A percentile compares a stretch with the other conserved stretches of the same genome.
Evolutionary conservation across 371 early-diverging fungal species (phyloP).

Genomic region (Syncephalastrum contaminatum): DNA sequence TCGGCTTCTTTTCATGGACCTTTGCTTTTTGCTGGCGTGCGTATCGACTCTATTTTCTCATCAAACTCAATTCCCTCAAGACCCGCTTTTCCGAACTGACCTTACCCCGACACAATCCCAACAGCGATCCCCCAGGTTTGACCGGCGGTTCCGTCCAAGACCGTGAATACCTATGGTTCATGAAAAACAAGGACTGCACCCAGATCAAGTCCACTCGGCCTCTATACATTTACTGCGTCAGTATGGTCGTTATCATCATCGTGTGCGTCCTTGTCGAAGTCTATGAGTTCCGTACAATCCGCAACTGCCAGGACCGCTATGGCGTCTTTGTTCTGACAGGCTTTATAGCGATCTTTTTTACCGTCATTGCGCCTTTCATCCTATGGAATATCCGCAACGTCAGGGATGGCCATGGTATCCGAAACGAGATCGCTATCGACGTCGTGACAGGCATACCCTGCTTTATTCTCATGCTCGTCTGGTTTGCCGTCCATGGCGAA

Average conservation of each 20-base stretch:
- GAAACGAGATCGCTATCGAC: conserved; percentile 33
- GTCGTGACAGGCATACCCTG: conserved; percentile 21
- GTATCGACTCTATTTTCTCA: conserved; percentile 26
- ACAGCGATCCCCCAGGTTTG: too few species aligned
- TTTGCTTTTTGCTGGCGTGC: conserved; percentile 33
- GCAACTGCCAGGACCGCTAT: conserved; percentile 17
- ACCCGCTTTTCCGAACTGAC: conserved; percentile 11
- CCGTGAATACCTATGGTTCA: conserved; percentile 28
- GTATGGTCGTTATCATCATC: conserved; percentile 14
- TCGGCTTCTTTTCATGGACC: conserved; percentile 39
- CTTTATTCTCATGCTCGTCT: conserved; percentile 26
- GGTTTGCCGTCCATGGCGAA: conserved; percentile 12
- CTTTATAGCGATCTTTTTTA: conserved; percentile 22
- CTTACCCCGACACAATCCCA: too few species aligned
- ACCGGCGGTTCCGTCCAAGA: conserved; percentile 10
- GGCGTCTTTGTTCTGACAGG: conserved; percentile 15
- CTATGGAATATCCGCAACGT: conserved; percentile 20
- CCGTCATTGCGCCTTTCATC: conserved; percentile 22
- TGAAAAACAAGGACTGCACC: conserved; percentile 15
- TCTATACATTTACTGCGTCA: conserved; percentile 9
- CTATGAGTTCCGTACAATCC: neutral
- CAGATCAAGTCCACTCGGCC: conserved; percentile 7
- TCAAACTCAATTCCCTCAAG: conserved; percentile 25
- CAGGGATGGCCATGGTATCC: conserved; percentile 37
- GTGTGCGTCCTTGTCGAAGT: conserved; percentile 18